Percentiles rank a stretch among this genome's conserved stretches.
These are phyloP conservation scores for Iris pallida DNA, from an alignment of 116 monocot genomes.

Conservation along the genomic window DNA sequence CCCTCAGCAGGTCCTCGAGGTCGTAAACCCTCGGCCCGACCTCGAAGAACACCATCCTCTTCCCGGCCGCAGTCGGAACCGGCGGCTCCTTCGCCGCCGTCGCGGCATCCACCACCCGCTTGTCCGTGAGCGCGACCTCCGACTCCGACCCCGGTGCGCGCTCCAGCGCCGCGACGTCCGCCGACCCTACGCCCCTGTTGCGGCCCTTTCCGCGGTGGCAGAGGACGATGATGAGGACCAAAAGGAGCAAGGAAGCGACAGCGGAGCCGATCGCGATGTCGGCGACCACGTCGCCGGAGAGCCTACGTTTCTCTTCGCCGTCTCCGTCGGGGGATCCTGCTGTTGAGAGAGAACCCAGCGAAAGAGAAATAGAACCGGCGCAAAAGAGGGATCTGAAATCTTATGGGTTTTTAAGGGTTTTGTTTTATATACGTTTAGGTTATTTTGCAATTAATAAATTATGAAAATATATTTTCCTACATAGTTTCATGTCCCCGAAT, in stretches of 20 bases:
- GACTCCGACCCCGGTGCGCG: constrained; percentile 11
- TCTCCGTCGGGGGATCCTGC: too few species aligned
- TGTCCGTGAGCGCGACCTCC: constrained; percentile 8
- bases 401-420: too few species aligned
- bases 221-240: constrained; percentile 17
- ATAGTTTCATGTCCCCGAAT: too few species aligned
- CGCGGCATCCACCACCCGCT: background rate
- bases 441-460: too few species aligned
- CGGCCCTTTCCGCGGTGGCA: constrained; percentile 1
- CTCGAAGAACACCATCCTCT: constrained; percentile 9
- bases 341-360: too few species aligned
- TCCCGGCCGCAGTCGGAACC: background rate
- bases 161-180: constrained; percentile 9
- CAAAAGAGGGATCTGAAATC: too few species aligned
- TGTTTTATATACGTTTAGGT: too few species aligned
- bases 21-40: constrained; percentile 12
- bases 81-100: background rate
- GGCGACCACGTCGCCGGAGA: constrained; percentile 47
- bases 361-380: too few species aligned
- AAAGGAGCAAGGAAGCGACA: constrained; percentile 1
- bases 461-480: too few species aligned
- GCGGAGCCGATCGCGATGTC: constrained; percentile 33
- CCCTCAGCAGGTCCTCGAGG: constrained; percentile 19
- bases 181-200: background rate
- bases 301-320: constrained; percentile 1